Evolutionary conservation across 305 asterid genomes (phyloP).

Genomic region (Fraxinus velutina): DNA sequence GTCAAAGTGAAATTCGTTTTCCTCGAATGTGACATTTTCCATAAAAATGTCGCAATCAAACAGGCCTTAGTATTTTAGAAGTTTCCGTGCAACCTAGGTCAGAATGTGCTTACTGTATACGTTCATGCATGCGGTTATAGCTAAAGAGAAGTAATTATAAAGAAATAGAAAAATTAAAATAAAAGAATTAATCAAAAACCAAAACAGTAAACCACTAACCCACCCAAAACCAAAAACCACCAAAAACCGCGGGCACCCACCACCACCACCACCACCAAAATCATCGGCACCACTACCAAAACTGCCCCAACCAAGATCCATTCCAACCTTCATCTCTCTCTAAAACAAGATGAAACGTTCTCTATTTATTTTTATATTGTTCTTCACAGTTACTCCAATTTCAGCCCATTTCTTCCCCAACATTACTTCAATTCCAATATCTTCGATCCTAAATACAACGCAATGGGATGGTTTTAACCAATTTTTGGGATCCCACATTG

Average conservation of each 20-base stretch:
- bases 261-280: too few species aligned
- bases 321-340: neutral
- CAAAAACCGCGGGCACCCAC: too few species aligned
- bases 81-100: too few species aligned
- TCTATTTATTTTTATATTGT: neutral
- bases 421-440: conserved; percentile 22
- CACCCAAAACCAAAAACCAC: too few species aligned
- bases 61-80: too few species aligned
- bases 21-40: too few species aligned
- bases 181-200: too few species aligned
- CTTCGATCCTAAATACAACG: conserved; percentile 39
- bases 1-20: too few species aligned
- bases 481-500: conserved; percentile 51
- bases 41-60: too few species aligned
- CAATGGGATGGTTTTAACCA: conserved; percentile 51
- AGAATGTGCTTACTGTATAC: too few species aligned
- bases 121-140: neutral
- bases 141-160: neutral
- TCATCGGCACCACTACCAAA: too few species aligned
- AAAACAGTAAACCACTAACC: too few species aligned
- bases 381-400: conserved; percentile 17
- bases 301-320: conserved; percentile 38
- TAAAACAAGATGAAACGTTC: conserved; percentile 33
- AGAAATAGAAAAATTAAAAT: neutral
- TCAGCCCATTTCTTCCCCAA: conserved; percentile 61